Base-by-base conservation (phyloP, 768 basidiomycete genomes). In the Terana coerulea region DNA sequence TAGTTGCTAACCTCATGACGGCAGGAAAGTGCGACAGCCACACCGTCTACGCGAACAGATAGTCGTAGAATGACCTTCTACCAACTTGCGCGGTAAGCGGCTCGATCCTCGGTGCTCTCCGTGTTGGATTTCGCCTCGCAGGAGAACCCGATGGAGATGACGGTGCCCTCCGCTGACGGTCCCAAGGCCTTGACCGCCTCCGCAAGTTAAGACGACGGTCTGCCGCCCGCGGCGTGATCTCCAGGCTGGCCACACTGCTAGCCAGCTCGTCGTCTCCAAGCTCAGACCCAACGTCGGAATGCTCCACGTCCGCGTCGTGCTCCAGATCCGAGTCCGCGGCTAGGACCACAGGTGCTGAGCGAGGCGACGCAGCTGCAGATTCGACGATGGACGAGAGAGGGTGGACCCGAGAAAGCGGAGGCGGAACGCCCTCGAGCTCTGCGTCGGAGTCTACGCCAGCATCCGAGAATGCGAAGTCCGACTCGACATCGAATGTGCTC, bases 101-200 rank as follows among this genome's bases (percentile, higher is more conserved):
- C 42, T 64, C 59, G 3, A 52, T 48, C 12, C 61, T 45, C n/a
- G 21, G 51, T 43, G 11, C 36, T 17, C 57, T 57, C 34, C 68
- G 64, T 42, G 61, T 62, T 2, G 66, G 60, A 17, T 67, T 57
- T 47, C 68, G 58, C 43, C 81, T 66, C 6, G 67, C 73, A 25
- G 81, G 81, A 0, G 81, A 83, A 24, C 78, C 71, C 3, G 79
- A 79, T 11, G 77, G 81, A 0, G 80, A 81, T 4, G 80, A 80
- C 3, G 76, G 58, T 1, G 77, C 74, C 54, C 65, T 50, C 52
- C 65, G 51, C 59, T 64, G 58, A 31, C 64, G 62, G 12, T 67
- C 60, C 53, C 69, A 53, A 26, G 67, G 47, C 53, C 67, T 59
- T 50, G 69, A 63, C 22, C 64, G 62, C 34, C 70, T 57, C 31